These are phyloP conservation scores for Camellia granthamiana DNA, from an alignment of 148 eudicot species.

Conservation along the genomic window DNA sequence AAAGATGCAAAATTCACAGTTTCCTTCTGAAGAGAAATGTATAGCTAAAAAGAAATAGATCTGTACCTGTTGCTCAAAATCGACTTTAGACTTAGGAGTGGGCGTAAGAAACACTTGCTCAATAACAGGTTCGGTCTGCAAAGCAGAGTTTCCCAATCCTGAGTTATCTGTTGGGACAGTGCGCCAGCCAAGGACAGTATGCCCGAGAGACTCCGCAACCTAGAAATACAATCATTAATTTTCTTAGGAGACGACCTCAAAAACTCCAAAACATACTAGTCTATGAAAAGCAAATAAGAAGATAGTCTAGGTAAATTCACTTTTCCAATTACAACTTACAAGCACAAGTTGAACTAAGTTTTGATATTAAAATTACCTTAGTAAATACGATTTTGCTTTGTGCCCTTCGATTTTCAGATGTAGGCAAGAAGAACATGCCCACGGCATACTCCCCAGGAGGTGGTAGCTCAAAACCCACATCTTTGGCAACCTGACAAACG, in stretches of 20 bases:
- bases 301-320: background rate
- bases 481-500: constrained; percentile 63
- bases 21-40: background rate
- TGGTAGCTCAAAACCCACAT: constrained; percentile 82
- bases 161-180: constrained; percentile 92
- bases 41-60: background rate
- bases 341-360: background rate
- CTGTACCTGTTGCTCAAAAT: constrained; percentile 87
- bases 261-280: background rate
- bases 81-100: constrained; percentile 68
- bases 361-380: constrained; percentile 48
- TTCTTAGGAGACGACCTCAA: background rate
- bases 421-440: constrained; percentile 99
- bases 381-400: constrained; percentile 91
- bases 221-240: constrained; percentile 25
- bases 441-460: constrained; percentile 85
- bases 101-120: constrained; percentile 98
- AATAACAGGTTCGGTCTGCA: constrained; percentile 90
- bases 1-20: background rate
- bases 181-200: constrained; percentile 97
- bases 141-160: constrained; percentile 84
- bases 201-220: constrained; percentile 99
- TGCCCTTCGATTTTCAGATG: constrained; percentile 73
- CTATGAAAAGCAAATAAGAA: background rate
- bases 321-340: background rate